Base-by-base conservation (phyloP, 2,329 filamentous ascomycete species). In the Arthrocladium fulminans region DNA sequence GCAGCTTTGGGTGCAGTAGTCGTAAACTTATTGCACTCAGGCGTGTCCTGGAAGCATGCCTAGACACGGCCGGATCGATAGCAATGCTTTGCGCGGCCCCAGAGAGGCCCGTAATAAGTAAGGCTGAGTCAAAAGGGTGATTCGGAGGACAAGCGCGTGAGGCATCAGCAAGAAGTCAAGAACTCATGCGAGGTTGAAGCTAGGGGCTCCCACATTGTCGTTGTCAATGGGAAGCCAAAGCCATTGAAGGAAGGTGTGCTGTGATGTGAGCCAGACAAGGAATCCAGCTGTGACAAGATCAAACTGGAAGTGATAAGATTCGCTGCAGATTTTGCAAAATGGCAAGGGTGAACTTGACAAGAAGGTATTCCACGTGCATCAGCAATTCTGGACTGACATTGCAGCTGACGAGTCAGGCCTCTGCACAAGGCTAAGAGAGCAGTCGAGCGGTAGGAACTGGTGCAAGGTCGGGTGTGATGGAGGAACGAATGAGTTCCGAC, bases 341-440 rank as follows among this genome's bases (percentile, higher is more conserved):
- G 43, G 52, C 8, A 38, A 51, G 10, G 71, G 75, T 9, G 86
- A 94, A 58, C 69, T 94, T 45, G 86, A 94, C 60, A 73, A 74
- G 51, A 76, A 81, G 49, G 85, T 86, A 10, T 94, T 87, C 85
- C 71, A 70, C 10, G 94, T 88, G 87, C 94, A 94, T 64, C 73
- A 84, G 2, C 73, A 77, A 20, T 79, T 89, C n/a, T 73, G 88
- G 50, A 87, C 88, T 1, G 81, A 85, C 20, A 84, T 94, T 2
- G 80, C 85, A 51, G 67, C 73, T 51, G 88, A 87, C 0, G 77
- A 78, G 34, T 76, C 79, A n/a, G 88, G 88, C 1, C 94, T 56
- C 63, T 94, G 32, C 69, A 70, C 8, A 77, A 80, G 54, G 85
- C 94, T 38, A 42, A 38, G 20, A 48, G 51, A 3, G 45, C 44